These are phyloP conservation scores for Metschnikowia corniflorae DNA, from an alignment of 805 yeast genomes.

Conservation along the genomic window DNA sequence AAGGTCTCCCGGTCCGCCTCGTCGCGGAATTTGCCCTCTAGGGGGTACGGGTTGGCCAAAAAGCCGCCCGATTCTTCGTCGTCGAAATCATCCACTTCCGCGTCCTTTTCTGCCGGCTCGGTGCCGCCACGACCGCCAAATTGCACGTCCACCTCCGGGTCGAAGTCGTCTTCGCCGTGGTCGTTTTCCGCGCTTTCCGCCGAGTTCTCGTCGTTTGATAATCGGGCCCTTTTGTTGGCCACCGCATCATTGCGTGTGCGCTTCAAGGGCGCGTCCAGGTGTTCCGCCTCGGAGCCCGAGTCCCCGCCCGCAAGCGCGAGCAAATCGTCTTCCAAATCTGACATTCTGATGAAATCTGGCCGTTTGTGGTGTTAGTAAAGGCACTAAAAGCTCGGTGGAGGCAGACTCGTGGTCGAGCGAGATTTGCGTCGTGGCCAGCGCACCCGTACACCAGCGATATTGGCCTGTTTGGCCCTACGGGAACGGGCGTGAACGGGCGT, in stretches of 20 bases:
- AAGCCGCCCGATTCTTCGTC: constrained; percentile 18
- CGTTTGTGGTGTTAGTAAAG: too few relatives aligned
- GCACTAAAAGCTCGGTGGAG: too few relatives aligned
- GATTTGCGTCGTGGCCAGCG: too few relatives aligned
- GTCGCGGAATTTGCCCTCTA: constrained; percentile 87
- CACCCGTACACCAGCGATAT: constrained; percentile 2
- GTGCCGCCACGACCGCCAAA: constrained; percentile 26
- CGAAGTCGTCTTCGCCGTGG: constrained; percentile 12
- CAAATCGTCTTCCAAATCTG: constrained; percentile 90
- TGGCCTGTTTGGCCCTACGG: too few relatives aligned
- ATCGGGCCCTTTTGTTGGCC: constrained; percentile 11
- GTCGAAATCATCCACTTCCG: constrained; percentile 12
- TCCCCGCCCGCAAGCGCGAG: constrained; percentile 72
- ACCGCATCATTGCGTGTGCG: constrained; percentile 24
- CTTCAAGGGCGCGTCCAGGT: constrained; percentile 27
- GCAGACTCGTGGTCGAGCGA: too few relatives aligned
- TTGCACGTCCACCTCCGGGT: constrained; percentile 27
- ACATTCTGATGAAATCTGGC: too few relatives aligned
- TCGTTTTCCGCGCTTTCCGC: constrained; percentile 24
- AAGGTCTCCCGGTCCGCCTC: constrained; percentile 66
- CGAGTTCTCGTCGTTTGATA: constrained; percentile 27
- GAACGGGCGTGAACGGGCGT: too few relatives aligned
- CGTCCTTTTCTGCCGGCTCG: constrained; percentile 16
- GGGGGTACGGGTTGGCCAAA: constrained; percentile 75
- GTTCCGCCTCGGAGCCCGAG: constrained; percentile 48